phyloP scores from a whole-genome alignment of 257 asterid species.

The Petunia axillaris region DNA sequence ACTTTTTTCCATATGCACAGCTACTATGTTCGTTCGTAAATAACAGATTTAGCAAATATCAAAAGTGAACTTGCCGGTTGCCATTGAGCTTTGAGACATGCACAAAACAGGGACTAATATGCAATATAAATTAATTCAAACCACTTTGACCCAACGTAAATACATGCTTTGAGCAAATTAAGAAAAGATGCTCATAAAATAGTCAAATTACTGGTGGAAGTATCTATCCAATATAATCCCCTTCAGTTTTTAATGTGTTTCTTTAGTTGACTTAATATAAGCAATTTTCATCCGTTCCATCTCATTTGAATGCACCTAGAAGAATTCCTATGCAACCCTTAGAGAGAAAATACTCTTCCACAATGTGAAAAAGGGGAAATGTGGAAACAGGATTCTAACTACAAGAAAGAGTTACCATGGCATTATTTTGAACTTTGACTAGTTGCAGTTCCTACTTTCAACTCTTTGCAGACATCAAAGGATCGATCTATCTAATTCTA shows the following conservation, averaged over 20 bases:
- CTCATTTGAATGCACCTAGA: not conserved
- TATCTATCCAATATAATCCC: not conserved
- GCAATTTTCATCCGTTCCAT: slow-evolving; percentile 10
- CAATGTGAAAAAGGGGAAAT: not conserved
- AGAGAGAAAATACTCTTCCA: not conserved
- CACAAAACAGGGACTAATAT: not conserved
- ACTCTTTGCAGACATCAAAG: not conserved
- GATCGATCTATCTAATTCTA: not conserved
- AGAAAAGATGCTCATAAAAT: not conserved
- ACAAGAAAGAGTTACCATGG: not conserved
- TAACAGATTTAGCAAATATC: not conserved
- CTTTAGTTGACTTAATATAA: not conserved
- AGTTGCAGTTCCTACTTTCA: not conserved
- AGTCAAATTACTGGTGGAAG: not conserved
- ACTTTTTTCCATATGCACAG: not conserved
- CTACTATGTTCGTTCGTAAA: not conserved
- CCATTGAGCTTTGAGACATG: not conserved
- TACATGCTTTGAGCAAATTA: not conserved
- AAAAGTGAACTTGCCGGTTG: not conserved
- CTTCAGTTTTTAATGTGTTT: not conserved
- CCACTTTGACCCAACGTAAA: not conserved
- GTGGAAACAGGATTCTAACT: not conserved
- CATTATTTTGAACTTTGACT: slow-evolving; percentile 1
- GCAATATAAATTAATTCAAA: not conserved
- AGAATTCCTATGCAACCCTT: not conserved